A percentile compares a stretch with the other conserved stretches of the same genome.
Evolutionary conservation across 495 filamentous ascomycete genomes (phyloP).

Genomic region (Penicillium cinerascens): DNA sequence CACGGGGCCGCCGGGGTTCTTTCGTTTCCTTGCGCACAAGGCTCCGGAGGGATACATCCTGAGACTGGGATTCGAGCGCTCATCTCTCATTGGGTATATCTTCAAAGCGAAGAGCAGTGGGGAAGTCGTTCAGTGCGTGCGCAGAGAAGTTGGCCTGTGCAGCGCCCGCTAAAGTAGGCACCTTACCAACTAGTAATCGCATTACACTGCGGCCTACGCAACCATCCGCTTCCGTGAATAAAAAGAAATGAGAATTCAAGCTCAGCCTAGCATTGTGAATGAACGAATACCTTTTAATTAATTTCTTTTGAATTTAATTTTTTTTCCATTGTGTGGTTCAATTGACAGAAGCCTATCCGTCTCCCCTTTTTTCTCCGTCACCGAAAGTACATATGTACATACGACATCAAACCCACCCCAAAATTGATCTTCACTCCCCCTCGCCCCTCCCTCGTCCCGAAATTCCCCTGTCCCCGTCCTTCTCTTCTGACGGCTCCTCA

Average conservation of each 20-base stretch:
- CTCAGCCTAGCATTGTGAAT: slow-evolving; percentile 10
- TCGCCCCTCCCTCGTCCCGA: slow-evolving; percentile 13
- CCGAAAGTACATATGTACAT: not conserved
- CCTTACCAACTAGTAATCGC: slow-evolving; percentile 10
- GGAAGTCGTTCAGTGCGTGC: not conserved
- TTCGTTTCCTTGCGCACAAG: not conserved
- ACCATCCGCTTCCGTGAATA: slow-evolving; percentile 20
- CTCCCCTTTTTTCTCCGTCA: not conserved
- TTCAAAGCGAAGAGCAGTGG: not conserved
- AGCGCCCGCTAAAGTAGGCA: not conserved
- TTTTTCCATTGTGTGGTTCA: not conserved
- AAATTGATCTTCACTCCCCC: slow-evolving; percentile 30
- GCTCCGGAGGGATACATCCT: not conserved
- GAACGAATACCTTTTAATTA: not conserved
- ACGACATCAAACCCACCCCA: slow-evolving; percentile 10
- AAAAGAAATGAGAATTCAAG: slow-evolving; percentile 1
- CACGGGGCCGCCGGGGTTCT: not conserved
- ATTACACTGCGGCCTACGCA: slow-evolving; percentile 24
- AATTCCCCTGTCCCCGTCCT: slow-evolving; percentile 4
- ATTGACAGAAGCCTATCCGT: not conserved
- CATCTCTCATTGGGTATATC: not conserved
- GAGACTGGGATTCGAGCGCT: not conserved
- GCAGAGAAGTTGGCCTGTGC: not conserved
- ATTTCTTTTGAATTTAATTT: not conserved
- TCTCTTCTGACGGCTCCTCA: not conserved